Evolutionary conservation across 768 basidiomycete species (phyloP), one percentile per base, ranked within the genome.

Genomic region (Mycena vitilis): DNA sequence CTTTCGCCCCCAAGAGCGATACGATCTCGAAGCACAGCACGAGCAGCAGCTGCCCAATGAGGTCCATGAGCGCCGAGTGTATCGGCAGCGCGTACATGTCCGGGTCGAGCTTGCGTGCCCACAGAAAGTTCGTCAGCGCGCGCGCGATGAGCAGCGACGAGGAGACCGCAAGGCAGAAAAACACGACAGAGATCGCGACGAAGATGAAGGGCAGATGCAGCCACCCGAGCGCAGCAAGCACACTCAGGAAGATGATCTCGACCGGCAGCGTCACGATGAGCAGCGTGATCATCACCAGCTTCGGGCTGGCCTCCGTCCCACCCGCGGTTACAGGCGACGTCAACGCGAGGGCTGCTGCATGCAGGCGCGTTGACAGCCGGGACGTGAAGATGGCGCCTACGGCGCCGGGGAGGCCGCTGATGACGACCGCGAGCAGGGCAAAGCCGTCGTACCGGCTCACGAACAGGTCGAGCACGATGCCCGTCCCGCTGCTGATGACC

Each of bases 21-120:
- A 91, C 90, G 36, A 94, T 79, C 76, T 89, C 86, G 72, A 92
- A 94, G 76, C 91, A 92, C 0, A 87, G 73, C 2, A 95, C 94
- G 11, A 98, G 86, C 10, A 97, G 81, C 23, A 92, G 76, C 76
- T 96, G 93, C 18, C 95, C 94, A 38, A 93, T 79, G 59, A 97
- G 87, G 77, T 96, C 95, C 85, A 96, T 91, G 49, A 95, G 75
- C 0, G 95, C 94, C 13, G 94, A 95, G 71, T 97, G 95, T 34
- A 97, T 87, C 10, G 96, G 96, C n/a, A 98, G 81, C 2, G 95
- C 95, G 76, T 97, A 96, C 80, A 93, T 90, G 77, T 98, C 96
- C 7, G 96, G 96, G 76, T 98, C 96, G 34, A 89, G 83, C 13
- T 87, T 83, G 63, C 83, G 88, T 0, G 86, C 85, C 95, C 95